A percentile compares a stretch with the other conserved stretches of the same genome.
These are phyloP conservation scores for Plenodomus lindquistii DNA, from an alignment of 2,329 filamentous ascomycete genomes.

Conservation along the genomic window DNA sequence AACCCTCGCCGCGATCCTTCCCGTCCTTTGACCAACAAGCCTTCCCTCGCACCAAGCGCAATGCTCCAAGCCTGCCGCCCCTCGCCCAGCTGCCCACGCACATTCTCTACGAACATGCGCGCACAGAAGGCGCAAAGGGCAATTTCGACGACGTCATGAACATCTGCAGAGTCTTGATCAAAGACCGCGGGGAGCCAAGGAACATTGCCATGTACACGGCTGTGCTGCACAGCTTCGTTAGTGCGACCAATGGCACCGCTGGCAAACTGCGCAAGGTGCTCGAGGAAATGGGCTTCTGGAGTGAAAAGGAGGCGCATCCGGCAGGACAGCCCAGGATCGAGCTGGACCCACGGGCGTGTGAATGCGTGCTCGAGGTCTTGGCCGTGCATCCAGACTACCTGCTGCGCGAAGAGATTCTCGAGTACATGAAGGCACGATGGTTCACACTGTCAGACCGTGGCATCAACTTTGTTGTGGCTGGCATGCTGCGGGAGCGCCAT, in stretches of 20 bases:
- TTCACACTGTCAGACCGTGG: slow-evolving; percentile 64
- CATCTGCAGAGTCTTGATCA: slow-evolving; percentile 64
- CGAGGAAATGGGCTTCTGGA: slow-evolving; percentile 65
- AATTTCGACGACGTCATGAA: slow-evolving; percentile 31
- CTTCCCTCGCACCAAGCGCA: not conserved
- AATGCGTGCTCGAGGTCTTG: slow-evolving; percentile 72
- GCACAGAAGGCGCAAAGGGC: slow-evolving; percentile 30
- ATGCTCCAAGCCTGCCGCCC: not conserved
- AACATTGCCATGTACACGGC: slow-evolving; percentile 70
- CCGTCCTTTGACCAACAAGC: slow-evolving; percentile 6
- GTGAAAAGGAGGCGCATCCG: not conserved
- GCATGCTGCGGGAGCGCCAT: slow-evolving; percentile 78
- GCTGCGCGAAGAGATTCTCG: slow-evolving; percentile 70
- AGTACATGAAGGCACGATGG: slow-evolving; percentile 76
- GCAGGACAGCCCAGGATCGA: slow-evolving; percentile 57
- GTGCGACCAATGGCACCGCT: slow-evolving; percentile 67
- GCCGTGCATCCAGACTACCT: slow-evolving; percentile 85
- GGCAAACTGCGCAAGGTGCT: slow-evolving; percentile 66
- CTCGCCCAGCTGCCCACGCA: slow-evolving; percentile 31
- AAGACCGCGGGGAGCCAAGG: slow-evolving; percentile 58
- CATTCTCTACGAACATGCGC: slow-evolving; percentile 37
- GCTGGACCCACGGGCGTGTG: slow-evolving; percentile 69
- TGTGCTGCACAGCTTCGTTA: slow-evolving; percentile 72
- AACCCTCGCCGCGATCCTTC: not conserved
- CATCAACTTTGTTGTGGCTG: slow-evolving; percentile 69